Evolutionary conservation across 805 yeast species (phyloP).

Genomic region (Pichia exigua): DNA sequence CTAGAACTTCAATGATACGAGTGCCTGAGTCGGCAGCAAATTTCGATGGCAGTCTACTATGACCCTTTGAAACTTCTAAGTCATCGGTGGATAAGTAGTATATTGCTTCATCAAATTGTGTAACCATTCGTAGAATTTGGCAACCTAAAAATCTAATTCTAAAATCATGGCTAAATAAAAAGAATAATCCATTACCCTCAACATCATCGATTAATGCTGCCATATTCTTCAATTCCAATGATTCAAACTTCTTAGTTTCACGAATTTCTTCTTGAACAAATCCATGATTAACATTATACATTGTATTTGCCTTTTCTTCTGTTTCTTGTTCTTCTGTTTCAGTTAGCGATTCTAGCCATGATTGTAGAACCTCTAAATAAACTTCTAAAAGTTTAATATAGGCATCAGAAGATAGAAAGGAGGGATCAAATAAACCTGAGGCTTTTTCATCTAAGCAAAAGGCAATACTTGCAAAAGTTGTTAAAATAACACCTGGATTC

Average conservation of each 20-base stretch:
- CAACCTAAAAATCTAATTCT: constrained; percentile 68
- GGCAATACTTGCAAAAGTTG: constrained; percentile 70
- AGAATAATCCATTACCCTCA: constrained; percentile 91
- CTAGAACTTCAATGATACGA: constrained; percentile 68
- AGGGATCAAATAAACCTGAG: constrained; percentile 43
- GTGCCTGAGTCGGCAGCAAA: constrained; percentile 77
- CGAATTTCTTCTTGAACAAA: constrained; percentile 34
- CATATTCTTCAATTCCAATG: constrained; percentile 67
- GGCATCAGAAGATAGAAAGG: constrained; percentile 52
- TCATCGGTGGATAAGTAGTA: constrained; percentile 34
- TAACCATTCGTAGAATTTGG: constrained; percentile 64
- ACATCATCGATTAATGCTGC: constrained; percentile 87
- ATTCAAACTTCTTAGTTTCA: constrained; percentile 44
- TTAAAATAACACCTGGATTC: constrained; percentile 63
- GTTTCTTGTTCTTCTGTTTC: constrained; percentile 22
- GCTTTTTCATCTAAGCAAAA: constrained; percentile 72
- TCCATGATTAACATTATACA: constrained; percentile 29
- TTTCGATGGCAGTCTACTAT: constrained; percentile 55
- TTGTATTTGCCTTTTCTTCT: constrained; percentile 25
- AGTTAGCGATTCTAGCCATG: constrained; percentile 71
- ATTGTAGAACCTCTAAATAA: constrained; percentile 69
- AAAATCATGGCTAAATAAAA: constrained; percentile 81
- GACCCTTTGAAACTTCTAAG: constrained; percentile 23
- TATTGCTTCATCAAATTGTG: constrained; percentile 82
- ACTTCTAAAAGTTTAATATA: constrained; percentile 54